Evolutionary conservation across 2,329 filamentous ascomycete species (phyloP), one percentile per base, ranked within the genome.

Genomic region (Aureobasidium pullulans): DNA sequence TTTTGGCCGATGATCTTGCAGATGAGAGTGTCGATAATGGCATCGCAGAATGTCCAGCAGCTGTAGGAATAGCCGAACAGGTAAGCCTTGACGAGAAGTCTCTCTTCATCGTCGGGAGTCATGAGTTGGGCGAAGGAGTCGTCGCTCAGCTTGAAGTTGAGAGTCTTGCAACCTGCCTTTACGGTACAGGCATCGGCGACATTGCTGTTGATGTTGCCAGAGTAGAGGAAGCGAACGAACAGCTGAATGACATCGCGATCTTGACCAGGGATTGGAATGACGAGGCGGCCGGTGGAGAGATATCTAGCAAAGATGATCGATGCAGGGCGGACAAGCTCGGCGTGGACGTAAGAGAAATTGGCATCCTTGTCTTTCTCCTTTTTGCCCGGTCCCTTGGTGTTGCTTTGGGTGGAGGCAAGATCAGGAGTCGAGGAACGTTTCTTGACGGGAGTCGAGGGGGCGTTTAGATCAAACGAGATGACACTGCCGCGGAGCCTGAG

Each of bases 201-300:
- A 10, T 50, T 50, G 19, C 47, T 50, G 32, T 37, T 23, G 34
- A 39, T 50, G 6, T 29, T 36, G 16, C 34, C 31, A n/a, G 19
- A 53, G 29, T 59, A 61, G 23, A 54, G 36, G n/a, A 42, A 54
- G 39, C 50, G 23, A 28, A 54, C 37, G 11, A 42, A 43, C 23
- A 44, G 31, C 28, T 54, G 29, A 6, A 54, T 34, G 37, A 32
- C 37, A 32, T 50, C 47, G 16, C 16, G 40, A 31, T 54, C 50
- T 31, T 44, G 37, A 31, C 47, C 47, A 15, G 47, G 47, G 3
- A 50, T 16, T 8, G 16, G 47, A n/a, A 50, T 50, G 32, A 15
- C 19, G 15, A 37, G 8, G 23, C 6, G 50, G 32, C 50, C 40
- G 15, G 16, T n/a, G 9, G n/a, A 4, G 19, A 54, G 11, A 6